These are phyloP conservation scores for Theobroma grandiflorum DNA, from an alignment of 441 rosid genomes.

Conservation along the genomic window DNA sequence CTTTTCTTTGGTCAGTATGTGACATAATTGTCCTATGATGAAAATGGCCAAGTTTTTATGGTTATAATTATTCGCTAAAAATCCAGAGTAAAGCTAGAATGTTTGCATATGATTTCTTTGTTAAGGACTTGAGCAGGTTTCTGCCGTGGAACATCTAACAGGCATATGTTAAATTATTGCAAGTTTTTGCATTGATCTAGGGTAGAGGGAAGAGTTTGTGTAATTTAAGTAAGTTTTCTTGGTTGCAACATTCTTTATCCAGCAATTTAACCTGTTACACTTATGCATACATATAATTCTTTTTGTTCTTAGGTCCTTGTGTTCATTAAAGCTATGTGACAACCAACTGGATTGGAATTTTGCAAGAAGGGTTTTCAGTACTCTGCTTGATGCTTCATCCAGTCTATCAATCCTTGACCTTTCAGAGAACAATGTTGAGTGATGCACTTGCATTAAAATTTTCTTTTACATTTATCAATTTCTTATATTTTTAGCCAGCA, in stretches of 20 bases:
- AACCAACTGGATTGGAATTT: conserved; percentile 53
- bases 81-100: background rate
- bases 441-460: conserved; percentile 28
- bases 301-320: conserved; percentile 65
- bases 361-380: conserved; percentile 55
- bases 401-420: conserved; percentile 68
- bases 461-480: conserved; percentile 25
- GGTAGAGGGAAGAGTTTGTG: background rate
- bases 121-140: background rate
- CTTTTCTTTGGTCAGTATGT: background rate
- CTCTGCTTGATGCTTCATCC: conserved; percentile 69
- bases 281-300: background rate
- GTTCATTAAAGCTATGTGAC: conserved; percentile 64
- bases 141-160: background rate
- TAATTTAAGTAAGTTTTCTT: background rate
- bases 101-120: conserved; percentile 1
- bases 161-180: background rate
- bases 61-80: background rate
- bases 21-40: background rate
- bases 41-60: conserved; percentile 9
- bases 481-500: conserved; percentile 20
- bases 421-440: conserved; percentile 82
- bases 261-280: background rate
- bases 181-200: conserved; percentile 7
- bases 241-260: background rate